Evolutionary conservation across 306 rosid genomes (phyloP).

Genomic region (Clitoria ternatea): DNA sequence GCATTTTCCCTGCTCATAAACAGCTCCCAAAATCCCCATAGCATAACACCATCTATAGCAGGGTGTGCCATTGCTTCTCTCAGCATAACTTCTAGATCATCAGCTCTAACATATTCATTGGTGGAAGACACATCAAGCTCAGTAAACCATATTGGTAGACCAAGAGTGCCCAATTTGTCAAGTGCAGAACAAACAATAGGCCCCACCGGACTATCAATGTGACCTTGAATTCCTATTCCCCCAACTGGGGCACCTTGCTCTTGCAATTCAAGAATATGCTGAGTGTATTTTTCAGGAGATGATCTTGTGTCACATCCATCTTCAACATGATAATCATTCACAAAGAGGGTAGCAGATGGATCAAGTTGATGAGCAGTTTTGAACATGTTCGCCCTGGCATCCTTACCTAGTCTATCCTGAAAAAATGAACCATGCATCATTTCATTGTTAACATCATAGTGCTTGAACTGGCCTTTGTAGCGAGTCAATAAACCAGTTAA

Average conservation of each 20-base stretch:
- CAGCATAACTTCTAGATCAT: constrained; percentile 84
- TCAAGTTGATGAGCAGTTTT: constrained; percentile 68
- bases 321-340: constrained; percentile 82
- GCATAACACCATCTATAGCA: constrained; percentile 67
- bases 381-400: constrained; percentile 78
- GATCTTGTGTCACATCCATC: constrained; percentile 73
- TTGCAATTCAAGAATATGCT: constrained; percentile 67
- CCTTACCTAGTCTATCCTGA: constrained; percentile 70
- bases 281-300: constrained; percentile 70
- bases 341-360: constrained; percentile 59
- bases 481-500: constrained; percentile 56
- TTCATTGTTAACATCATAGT: constrained; percentile 90
- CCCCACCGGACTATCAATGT: constrained; percentile 83
- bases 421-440: constrained; percentile 88
- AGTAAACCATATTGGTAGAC: constrained; percentile 85
- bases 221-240: constrained; percentile 91
- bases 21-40: constrained; percentile 96
- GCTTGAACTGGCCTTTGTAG: constrained; percentile 78
- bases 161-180: constrained; percentile 68
- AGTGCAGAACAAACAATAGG: constrained; percentile 71
- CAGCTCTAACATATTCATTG: constrained; percentile 70
- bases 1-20: constrained; percentile 75
- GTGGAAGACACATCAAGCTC: constrained; percentile 79
- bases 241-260: constrained; percentile 80
- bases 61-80: constrained; percentile 79